Base-by-base conservation (phyloP, 2,329 filamentous ascomycete species). In the Parasarocladium wereldwijsianum region DNA sequence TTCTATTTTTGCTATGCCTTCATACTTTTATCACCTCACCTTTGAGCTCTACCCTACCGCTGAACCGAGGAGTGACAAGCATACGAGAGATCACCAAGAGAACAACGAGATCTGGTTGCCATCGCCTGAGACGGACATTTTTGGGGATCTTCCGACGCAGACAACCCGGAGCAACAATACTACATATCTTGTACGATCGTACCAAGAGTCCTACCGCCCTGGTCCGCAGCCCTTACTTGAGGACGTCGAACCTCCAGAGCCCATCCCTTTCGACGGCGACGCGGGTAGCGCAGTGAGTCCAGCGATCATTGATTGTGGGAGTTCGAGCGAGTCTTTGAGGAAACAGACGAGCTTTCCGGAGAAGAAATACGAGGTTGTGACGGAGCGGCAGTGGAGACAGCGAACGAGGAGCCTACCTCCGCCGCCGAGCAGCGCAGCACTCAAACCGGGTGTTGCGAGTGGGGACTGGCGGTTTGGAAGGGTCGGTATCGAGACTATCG, bases 401-500 rank as follows among this genome's bases (percentile, higher is more conserved):
- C 50, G 57, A 35, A 47, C 52, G 1, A 42, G 48, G 18, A 60
- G 52, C 43, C 55, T 49, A 39, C 63, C 49, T 31, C 62, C 62
- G 24, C 45, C 61, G 22, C 44, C 52, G 9, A 50, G 60, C 4
- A 49, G 43, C 20, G 51, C 57, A 11, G 60, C 59, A 3, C 55
- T 69, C 32, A 54, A 55, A 11, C 62, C 62, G 2, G 48, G 55
- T 35, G 61, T 54, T 24, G 70, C 70, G 3, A 53, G 55, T 4
- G 58, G 54, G 32, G 87, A 96, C 51, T 87, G 82, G 76, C 67
- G 90, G 31, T 84, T 92, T 49, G 81, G 78, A 25, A 63, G 62
- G n/a, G 66, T 96, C 31, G 70, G 66, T 32, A 71, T 94, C 24
- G 75, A 87, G 50, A 82, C 81, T 44, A 74, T 93, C 50, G 80